A percentile compares a stretch with the other conserved stretches of the same genome.
Conservation (phyloP, 176 grass and related monocot species). For the Aechmea fasciata region DNA sequence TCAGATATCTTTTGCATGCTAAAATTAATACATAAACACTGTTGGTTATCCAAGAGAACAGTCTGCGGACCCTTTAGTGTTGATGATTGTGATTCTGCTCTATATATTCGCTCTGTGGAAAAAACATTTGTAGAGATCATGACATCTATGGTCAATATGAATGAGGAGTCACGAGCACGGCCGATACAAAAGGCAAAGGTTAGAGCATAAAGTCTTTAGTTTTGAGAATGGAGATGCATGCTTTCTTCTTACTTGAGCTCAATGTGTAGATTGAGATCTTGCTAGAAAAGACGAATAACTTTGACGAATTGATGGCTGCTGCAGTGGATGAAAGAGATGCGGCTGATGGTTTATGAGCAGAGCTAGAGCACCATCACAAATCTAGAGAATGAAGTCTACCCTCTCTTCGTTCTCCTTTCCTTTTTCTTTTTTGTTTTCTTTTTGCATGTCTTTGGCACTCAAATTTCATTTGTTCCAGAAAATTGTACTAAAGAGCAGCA, state of each 20-base stretch:
- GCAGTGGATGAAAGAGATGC: constrained; percentile 55
- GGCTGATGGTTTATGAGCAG: constrained; percentile 50
- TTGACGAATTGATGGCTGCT: constrained; percentile 82
- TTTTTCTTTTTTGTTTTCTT: not conserved
- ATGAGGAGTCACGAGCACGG: constrained; percentile 47
- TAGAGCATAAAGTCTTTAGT: constrained; percentile 2
- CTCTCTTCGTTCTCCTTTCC: not conserved
- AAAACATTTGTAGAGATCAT: constrained; percentile 48
- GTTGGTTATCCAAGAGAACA: not conserved
- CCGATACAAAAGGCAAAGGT: constrained; percentile 96
- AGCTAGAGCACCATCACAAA: constrained; percentile 24
- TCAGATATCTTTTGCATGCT: constrained; percentile 3
- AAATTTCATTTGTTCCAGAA: not conserved
- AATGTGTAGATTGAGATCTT: constrained; percentile 79
- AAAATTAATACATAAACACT: not conserved
- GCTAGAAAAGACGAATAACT: constrained; percentile 69
- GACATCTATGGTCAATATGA: constrained; percentile 75
- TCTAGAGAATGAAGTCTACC: too few species aligned
- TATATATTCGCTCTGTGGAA: not conserved
- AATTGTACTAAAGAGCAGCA: not conserved
- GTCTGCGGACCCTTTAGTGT: not conserved
- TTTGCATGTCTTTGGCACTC: not conserved
- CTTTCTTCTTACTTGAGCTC: not conserved
- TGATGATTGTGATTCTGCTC: not conserved
- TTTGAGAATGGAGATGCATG: not conserved